Conservation (phyloP, 495 filamentous ascomycete species). For the Saxophila tyrrhenica region DNA sequence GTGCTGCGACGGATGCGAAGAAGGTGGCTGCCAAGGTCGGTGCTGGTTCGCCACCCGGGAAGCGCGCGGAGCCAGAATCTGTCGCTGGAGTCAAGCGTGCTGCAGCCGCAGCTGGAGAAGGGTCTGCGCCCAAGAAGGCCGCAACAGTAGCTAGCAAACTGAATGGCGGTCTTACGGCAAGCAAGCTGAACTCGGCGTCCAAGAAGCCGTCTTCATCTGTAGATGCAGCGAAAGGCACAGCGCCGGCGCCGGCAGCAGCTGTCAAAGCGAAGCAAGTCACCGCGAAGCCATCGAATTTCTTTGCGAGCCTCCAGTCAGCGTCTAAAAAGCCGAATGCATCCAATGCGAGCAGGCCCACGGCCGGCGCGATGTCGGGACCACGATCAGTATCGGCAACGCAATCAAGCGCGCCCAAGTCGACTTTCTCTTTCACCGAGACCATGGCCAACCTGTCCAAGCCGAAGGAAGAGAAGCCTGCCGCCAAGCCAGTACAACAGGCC, state of each 20-base stretch:
- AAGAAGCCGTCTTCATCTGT: constrained; percentile 9
- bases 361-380: constrained; percentile 16
- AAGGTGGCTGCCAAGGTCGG: constrained; percentile 35
- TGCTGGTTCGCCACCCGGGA: constrained; percentile 21
- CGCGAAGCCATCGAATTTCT: constrained; percentile 48
- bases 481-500: constrained; percentile 38
- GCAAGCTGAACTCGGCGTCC: not conserved
- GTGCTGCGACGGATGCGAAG: constrained; percentile 17
- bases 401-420: constrained; percentile 26
- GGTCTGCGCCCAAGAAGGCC: constrained; percentile 29
- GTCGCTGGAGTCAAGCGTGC: constrained; percentile 37
- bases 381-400: constrained; percentile 30
- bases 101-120: constrained; percentile 29
- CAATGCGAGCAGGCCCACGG: constrained; percentile 33
- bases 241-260: constrained; percentile 2
- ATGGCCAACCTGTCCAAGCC: constrained; percentile 58
- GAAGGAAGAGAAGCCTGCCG: constrained; percentile 43
- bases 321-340: constrained; percentile 51
- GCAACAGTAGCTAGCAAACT: constrained; percentile 32
- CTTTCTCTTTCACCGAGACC: constrained; percentile 36
- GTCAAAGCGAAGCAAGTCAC: constrained; percentile 39
- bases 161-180: constrained; percentile 26
- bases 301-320: constrained; percentile 47
- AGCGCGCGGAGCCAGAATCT: constrained; percentile 22
- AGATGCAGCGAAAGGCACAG: constrained; percentile 23